Conservation (phyloP, 257 asterid genomes). For the Jacaranda copaia region DNA sequence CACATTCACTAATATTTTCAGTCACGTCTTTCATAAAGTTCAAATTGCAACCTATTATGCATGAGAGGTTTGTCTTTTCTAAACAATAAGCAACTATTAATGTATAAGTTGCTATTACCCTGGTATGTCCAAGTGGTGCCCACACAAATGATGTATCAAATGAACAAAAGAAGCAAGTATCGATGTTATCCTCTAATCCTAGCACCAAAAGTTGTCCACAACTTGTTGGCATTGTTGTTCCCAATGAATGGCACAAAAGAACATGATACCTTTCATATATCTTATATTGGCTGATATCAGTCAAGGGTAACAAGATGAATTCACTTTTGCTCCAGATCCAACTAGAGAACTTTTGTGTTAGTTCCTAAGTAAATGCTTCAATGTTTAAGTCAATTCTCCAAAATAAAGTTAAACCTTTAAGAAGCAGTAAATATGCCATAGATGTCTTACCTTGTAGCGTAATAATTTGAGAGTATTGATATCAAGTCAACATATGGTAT, state of each 20-base stretch:
- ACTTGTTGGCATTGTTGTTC: neutral
- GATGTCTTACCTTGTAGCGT: slow-evolving; percentile 2
- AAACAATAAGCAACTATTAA: too few relatives aligned
- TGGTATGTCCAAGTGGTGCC: neutral
- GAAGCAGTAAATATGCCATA: neutral
- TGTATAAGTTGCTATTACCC: too few relatives aligned
- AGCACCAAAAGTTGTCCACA: neutral
- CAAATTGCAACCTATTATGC: too few relatives aligned
- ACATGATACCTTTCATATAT: neutral
- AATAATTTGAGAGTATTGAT: neutral
- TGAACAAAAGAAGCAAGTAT: neutral
- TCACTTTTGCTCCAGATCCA: neutral
- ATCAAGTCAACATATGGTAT: neutral
- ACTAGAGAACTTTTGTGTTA: neutral
- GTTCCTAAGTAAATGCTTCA: neutral
- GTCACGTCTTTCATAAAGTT: too few relatives aligned
- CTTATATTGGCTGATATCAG: neutral
- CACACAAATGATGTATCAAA: neutral
- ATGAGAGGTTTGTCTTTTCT: too few relatives aligned
- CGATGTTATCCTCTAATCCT: neutral
- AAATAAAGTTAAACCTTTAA: neutral
- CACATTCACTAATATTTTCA: too few relatives aligned
- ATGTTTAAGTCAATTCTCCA: neutral
- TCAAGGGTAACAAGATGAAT: neutral
- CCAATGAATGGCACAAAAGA: neutral